These are phyloP conservation scores for Aureobasidium lini DNA, from an alignment of 2,329 filamentous ascomycete genomes.

Conservation along the genomic window DNA sequence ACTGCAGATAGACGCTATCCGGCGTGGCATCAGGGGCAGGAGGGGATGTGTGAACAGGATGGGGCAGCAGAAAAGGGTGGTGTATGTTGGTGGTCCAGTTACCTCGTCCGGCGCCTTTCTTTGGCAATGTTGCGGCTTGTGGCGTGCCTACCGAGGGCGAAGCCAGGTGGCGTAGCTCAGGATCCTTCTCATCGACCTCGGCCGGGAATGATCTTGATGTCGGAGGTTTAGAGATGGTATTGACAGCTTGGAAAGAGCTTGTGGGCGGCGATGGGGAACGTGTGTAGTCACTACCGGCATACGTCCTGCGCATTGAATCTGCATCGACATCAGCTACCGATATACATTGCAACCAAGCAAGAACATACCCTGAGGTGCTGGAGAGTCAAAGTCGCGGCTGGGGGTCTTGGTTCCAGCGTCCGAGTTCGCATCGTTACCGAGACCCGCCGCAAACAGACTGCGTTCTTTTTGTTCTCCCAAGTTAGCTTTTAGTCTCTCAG, in stretches of 20 bases:
- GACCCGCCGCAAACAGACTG: constrained; percentile 10
- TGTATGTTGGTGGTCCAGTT: constrained; percentile 33
- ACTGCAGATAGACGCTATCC: background rate
- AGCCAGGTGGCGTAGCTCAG: background rate
- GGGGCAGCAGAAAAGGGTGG: constrained; percentile 28
- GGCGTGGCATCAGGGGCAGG: background rate
- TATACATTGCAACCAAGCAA: background rate
- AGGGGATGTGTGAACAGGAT: constrained; percentile 16
- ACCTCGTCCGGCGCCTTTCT: constrained; percentile 41
- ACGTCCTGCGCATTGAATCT: constrained; percentile 14
- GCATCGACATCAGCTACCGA: background rate
- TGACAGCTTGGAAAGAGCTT: constrained; percentile 32
- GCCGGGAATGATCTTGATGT: constrained; percentile 43
- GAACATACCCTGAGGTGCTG: constrained; percentile 21
- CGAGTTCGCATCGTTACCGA: constrained; percentile 2
- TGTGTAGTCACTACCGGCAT: constrained; percentile 40
- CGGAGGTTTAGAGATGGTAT: constrained; percentile 34
- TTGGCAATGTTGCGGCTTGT: constrained; percentile 20
- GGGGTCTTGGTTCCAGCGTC: constrained; percentile 24
- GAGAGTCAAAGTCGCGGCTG: constrained; percentile 32
- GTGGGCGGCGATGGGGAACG: constrained; percentile 35
- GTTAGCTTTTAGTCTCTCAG: background rate
- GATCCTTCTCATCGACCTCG: constrained; percentile 31
- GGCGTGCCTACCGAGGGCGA: constrained; percentile 22
- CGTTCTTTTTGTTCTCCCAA: constrained; percentile 13